Percentiles rank a stretch among this genome's conserved stretches.
Evolutionary conservation across 768 basidiomycete genomes (phyloP).

Genomic region (Boletellus ananiceps): DNA sequence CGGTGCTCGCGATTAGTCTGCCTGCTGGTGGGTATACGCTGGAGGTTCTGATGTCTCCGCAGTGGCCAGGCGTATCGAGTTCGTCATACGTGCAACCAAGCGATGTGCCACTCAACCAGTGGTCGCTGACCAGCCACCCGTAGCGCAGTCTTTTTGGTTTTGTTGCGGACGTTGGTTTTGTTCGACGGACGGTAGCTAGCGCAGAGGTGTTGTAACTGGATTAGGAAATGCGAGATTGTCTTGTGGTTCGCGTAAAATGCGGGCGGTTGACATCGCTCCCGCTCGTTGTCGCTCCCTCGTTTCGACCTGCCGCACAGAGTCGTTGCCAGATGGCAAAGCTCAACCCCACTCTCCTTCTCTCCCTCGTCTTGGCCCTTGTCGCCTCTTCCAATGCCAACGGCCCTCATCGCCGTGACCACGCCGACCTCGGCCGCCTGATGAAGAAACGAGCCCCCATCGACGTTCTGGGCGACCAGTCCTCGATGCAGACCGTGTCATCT

Average conservation of each 20-base stretch:
- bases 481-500: constrained; percentile 2
- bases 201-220: background rate
- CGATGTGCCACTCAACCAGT: constrained; percentile 63
- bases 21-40: constrained; percentile 69
- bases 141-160: constrained; percentile 12
- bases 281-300: background rate
- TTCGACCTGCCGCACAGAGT: background rate
- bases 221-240: constrained; percentile 8
- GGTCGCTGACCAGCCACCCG: constrained; percentile 75
- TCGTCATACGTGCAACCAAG: constrained; percentile 62
- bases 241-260: constrained; percentile 7
- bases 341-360: constrained; percentile 61
- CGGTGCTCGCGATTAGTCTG: constrained; percentile 67
- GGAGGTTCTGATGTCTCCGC: constrained; percentile 90
- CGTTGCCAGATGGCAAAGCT: constrained; percentile 45
- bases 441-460: constrained; percentile 52
- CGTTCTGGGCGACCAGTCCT: background rate
- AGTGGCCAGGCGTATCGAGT: constrained; percentile 71
- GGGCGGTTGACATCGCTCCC: constrained; percentile 17
- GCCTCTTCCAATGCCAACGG: constrained; percentile 45
- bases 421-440: constrained; percentile 57
- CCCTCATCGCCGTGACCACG: constrained; percentile 50
- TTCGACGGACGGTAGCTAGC: constrained; percentile 9
- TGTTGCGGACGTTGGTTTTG: background rate
- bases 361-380: constrained; percentile 48